Evolutionary conservation across 2,329 filamentous ascomycete species (phyloP).

Genomic region (Exophiala lecanii-corni): DNA sequence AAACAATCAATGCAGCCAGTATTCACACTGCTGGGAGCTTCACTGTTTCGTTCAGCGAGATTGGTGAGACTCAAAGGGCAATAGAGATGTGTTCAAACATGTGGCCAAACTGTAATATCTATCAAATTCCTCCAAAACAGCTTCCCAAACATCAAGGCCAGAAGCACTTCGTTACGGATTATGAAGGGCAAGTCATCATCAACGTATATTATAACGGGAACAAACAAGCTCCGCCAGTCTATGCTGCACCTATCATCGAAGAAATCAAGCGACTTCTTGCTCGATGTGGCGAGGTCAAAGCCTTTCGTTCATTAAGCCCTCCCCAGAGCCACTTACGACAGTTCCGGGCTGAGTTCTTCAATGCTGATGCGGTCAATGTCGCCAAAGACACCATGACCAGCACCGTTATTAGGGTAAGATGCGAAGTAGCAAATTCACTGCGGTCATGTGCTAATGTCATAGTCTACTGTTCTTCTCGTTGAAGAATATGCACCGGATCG

Average conservation of each 20-base stretch:
- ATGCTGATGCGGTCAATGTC: constrained; percentile 35
- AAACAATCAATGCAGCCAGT: constrained; percentile 35
- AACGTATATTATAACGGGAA: constrained; percentile 41
- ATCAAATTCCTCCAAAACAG: constrained; percentile 43
- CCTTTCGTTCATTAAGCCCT: constrained; percentile 30
- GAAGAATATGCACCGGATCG: constrained; percentile 14
- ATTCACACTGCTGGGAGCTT: constrained; percentile 40
- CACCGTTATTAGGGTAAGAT: constrained; percentile 1
- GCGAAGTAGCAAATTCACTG: not conserved
- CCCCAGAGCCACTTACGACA: constrained; percentile 31
- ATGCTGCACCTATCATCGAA: constrained; percentile 39
- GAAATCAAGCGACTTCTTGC: constrained; percentile 40
- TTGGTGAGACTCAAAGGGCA: constrained; percentile 54
- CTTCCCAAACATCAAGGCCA: constrained; percentile 35
- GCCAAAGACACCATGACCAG: constrained; percentile 35
- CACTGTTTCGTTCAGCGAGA: constrained; percentile 56
- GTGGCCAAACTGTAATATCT: constrained; percentile 43
- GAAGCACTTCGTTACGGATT: constrained; percentile 34
- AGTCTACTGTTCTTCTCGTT: constrained; percentile 30
- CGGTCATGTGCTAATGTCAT: constrained; percentile 6
- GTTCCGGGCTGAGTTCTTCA: constrained; percentile 39
- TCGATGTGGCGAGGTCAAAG: constrained; percentile 37
- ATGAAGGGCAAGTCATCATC: constrained; percentile 55
- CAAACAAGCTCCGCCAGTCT: constrained; percentile 3
- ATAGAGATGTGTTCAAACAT: not conserved